Evolutionary conservation across 2,329 filamentous ascomycete species (phyloP).

Genomic region (Microcyclospora pomicola): DNA sequence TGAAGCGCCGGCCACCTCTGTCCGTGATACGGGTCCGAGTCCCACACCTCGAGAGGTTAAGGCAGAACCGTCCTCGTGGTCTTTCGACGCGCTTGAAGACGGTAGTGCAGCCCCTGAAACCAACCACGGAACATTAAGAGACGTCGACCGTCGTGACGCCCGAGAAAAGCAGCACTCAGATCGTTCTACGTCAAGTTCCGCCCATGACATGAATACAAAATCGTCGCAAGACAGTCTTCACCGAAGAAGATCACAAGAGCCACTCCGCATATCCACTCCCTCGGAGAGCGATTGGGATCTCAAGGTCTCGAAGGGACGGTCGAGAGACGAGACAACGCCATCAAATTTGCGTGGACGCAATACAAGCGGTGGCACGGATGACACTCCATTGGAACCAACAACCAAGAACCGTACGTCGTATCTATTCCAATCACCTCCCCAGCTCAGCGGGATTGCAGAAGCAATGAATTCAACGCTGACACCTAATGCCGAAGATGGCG

Average conservation of each 20-base stretch:
- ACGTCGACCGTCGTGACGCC: no score
- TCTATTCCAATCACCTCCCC: slow-evolving; percentile 26
- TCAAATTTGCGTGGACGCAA: slow-evolving; percentile 8
- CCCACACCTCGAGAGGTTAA: no score
- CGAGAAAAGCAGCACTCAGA: no score
- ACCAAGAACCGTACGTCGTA: slow-evolving; percentile 34
- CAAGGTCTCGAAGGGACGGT: slow-evolving; percentile 10
- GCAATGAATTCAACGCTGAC: no score
- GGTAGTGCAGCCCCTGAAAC: no score
- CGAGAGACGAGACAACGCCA: slow-evolving; percentile 3
- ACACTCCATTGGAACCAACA: slow-evolving; percentile 28
- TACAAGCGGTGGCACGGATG: slow-evolving; percentile 14
- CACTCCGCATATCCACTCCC: slow-evolving; percentile 15
- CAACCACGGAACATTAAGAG: no score
- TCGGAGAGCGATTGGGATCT: slow-evolving; percentile 8
- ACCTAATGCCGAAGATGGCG: no score
- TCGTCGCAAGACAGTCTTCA: slow-evolving; percentile 17
- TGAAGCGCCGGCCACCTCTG: no score
- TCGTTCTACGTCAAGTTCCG: no score
- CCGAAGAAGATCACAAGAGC: slow-evolving; percentile 17
- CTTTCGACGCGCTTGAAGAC: slow-evolving; percentile 4
- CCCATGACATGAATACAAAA: slow-evolving; percentile 9
- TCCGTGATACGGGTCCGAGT: no score
- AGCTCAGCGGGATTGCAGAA: no score
- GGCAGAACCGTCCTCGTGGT: background rate